Evolutionary conservation across 2,329 filamentous ascomycete species (phyloP), one percentile per base, ranked within the genome.

Genomic region (Ploettnerulaceae sp.): DNA sequence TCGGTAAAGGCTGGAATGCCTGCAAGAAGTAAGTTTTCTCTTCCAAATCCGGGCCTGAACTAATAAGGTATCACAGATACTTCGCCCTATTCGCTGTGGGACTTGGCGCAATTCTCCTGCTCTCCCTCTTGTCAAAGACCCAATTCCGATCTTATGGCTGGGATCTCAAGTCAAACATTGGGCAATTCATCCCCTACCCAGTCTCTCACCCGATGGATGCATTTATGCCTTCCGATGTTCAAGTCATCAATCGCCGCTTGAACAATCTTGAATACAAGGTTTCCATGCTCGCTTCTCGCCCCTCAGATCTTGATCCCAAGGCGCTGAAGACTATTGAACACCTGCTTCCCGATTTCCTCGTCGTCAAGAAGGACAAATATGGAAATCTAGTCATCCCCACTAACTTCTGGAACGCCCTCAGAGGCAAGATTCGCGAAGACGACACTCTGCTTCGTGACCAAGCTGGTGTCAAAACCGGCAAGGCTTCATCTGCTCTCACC

Each of bases 331-430:
- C 57, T 3, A 59, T 84, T 2, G 60, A 74, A 36, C 56, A 66
- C 0, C 64, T 75, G 3, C 63, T 87, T 3, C 83, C 84, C 0
- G 69, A 73, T 9, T 56, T 74, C 7, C 67, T 87, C 4, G 73
- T 76, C 49, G 72, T 84, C 53, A 69, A 73, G 11, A 69, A 71
- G 6, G 67, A 74, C 47, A 63, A 67, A 25, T 63, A 75, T 22
- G 82, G 81, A 11, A 70, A 73, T 7, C 64, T 69, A 0, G 65
- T 75, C 17, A 74, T 87, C 12, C 67, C 75, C 0, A 70, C 77
- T 18, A 73, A 79, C 2, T 85, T 89, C 49, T 89, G 79, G 76
- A 70, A 77, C 46, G 83, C 82, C 0, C 62, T 89, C 7, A 69
- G 71, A 18, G 73, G 75, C 43, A 70, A 74, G 47, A 73, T 85